Percentiles rank a stretch among this genome's conserved stretches.
These are phyloP conservation scores for Scutellaria barbata DNA, from an alignment of 257 asterid species.

Conservation along the genomic window DNA sequence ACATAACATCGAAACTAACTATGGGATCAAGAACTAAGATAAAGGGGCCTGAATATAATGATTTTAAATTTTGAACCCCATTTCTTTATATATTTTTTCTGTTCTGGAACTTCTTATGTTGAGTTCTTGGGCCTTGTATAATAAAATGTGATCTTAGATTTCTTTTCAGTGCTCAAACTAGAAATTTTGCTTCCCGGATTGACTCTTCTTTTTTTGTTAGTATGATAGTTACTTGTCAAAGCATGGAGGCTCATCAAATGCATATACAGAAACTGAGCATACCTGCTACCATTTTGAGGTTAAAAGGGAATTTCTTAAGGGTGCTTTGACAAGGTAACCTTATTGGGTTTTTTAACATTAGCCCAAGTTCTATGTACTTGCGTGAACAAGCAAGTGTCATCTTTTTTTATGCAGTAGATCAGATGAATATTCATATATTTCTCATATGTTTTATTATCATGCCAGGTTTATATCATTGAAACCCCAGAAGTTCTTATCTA, in stretches of 20 bases:
- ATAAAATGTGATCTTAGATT: slow-evolving; percentile 21
- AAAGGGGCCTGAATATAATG: slow-evolving; percentile 19
- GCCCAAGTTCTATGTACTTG: neutral
- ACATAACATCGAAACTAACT: slow-evolving; percentile 1
- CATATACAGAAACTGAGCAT: slow-evolving; percentile 98
- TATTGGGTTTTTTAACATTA: slow-evolving; percentile 11
- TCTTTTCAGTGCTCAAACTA: slow-evolving; percentile 25
- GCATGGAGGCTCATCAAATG: slow-evolving; percentile 99
- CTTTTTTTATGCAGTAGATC: slow-evolving; percentile 16
- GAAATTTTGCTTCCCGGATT: slow-evolving; percentile 37
- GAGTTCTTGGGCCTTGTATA: slow-evolving; percentile 23
- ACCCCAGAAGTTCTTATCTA: neutral
- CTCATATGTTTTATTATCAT: slow-evolving; percentile 7
- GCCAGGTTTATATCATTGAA: slow-evolving; percentile 12
- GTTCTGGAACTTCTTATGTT: slow-evolving; percentile 16
- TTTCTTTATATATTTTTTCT: slow-evolving; percentile 9
- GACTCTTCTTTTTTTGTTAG: slow-evolving; percentile 65
- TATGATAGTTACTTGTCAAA: slow-evolving; percentile 97
- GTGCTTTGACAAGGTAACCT: slow-evolving; percentile 83
- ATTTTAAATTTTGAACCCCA: slow-evolving; percentile 1
- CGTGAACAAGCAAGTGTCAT: slow-evolving; percentile 5
- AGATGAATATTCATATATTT: slow-evolving; percentile 13
- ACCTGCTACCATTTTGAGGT: slow-evolving; percentile 99
- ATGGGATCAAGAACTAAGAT: slow-evolving; percentile 8
- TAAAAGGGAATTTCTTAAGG: slow-evolving; percentile 86